Evolutionary conservation across 176 grass and related monocot genomes (phyloP).

Genomic region (Carex cristatella): DNA sequence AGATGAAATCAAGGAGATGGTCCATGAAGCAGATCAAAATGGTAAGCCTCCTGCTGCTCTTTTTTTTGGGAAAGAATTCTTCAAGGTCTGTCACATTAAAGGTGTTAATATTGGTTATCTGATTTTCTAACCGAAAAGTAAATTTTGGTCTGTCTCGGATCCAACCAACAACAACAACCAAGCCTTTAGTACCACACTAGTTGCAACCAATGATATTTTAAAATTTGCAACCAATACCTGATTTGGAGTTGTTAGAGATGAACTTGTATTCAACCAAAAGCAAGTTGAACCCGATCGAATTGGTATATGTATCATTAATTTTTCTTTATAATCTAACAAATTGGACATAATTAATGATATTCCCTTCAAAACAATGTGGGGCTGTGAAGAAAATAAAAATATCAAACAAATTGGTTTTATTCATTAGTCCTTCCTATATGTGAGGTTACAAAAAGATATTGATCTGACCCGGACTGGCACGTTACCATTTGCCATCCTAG

Average conservation of each 20-base stretch:
- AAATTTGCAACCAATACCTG: background rate
- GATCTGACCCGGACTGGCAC: background rate
- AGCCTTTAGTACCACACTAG: no score
- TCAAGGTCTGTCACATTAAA: background rate
- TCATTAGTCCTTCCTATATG: background rate
- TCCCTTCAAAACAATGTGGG: background rate
- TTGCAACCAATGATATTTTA: background rate
- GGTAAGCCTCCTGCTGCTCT: conserved; percentile 20
- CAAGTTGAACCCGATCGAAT: background rate
- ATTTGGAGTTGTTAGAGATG: background rate
- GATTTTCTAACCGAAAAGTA: background rate
- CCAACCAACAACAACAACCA: background rate
- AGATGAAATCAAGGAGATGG: conserved; percentile 84
- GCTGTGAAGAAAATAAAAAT: background rate
- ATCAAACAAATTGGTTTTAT: background rate
- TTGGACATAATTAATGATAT: background rate
- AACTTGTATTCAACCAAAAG: background rate
- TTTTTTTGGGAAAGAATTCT: background rate
- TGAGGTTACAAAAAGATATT: background rate
- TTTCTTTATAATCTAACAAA: background rate
- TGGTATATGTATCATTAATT: background rate
- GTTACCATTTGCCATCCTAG: background rate
- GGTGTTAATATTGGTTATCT: background rate
- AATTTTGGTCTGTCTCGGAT: background rate
- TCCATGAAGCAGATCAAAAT: conserved; percentile 69